Conservation (phyloP, 768 basidiomycete genomes). For the Naematelia aurantialba region DNA sequence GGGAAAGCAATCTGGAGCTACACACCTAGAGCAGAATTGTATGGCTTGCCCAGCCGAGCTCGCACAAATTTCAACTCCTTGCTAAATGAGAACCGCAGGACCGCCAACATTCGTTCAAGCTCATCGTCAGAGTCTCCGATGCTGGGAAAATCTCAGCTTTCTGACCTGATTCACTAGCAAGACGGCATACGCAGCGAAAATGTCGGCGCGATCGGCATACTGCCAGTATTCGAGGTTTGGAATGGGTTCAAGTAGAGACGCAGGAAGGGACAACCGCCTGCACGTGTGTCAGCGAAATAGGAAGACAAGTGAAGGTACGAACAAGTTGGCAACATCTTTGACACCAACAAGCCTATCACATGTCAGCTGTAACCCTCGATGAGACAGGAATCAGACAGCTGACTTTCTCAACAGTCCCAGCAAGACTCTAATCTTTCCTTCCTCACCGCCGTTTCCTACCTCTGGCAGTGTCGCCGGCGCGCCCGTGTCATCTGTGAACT, state of each 20-base stretch:
- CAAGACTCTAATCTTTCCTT: conserved; percentile 91
- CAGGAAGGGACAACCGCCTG: conserved; percentile 88
- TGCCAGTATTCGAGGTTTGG: conserved; percentile 98
- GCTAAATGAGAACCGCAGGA: conserved; percentile 78
- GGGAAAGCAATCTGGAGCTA: not conserved
- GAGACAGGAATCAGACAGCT: conserved; percentile 14
- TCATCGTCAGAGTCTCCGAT: conserved; percentile 89
- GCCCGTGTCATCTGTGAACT: conserved; percentile 41
- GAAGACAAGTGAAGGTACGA: conserved; percentile 43
- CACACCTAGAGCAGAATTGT: conserved; percentile 50
- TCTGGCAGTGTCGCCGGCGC: conserved; percentile 45
- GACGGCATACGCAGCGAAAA: conserved; percentile 76
- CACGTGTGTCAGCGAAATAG: not conserved
- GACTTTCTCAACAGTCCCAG: conserved; percentile 84
- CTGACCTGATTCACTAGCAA: not conserved
- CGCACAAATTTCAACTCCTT: conserved; percentile 92
- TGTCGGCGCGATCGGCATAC: conserved; percentile 83
- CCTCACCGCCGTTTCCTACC: conserved; percentile 59
- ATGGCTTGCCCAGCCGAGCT: conserved; percentile 87
- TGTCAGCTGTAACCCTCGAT: conserved; percentile 5
- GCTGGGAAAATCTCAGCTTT: conserved; percentile 52
- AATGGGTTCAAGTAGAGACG: conserved; percentile 85
- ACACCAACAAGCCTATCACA: conserved; percentile 61
- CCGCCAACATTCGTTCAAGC: conserved; percentile 92
- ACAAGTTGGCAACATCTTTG: conserved; percentile 94